Evolutionary conservation across 1,139 yeast genomes (phyloP).

Genomic region (Pichia sp.): DNA sequence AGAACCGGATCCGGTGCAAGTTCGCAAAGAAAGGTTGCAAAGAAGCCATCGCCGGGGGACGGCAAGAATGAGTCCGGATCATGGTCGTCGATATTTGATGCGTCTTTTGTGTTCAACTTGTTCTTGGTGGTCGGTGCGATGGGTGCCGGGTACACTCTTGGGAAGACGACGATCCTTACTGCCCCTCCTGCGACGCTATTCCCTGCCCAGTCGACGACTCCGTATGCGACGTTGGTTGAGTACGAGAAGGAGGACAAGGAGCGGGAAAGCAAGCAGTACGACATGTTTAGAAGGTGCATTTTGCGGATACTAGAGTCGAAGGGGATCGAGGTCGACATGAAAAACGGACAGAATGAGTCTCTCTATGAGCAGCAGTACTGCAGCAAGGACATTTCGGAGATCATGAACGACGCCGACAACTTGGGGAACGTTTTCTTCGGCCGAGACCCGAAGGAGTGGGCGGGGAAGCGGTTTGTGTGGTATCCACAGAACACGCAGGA

Average conservation of each 20-base stretch:
- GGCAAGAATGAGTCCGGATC: constrained; percentile 13
- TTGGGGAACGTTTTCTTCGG: constrained; percentile 39
- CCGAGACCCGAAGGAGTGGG: constrained; percentile 31
- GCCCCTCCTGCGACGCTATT: constrained; percentile 29
- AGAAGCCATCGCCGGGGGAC: neutral
- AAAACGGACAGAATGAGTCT: constrained; percentile 23
- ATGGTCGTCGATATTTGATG: constrained; percentile 22
- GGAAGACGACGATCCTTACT: constrained; percentile 24
- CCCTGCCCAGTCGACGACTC: constrained; percentile 26
- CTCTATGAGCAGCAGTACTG: constrained; percentile 20
- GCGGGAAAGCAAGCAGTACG: constrained; percentile 18
- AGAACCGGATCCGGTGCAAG: constrained; percentile 12
- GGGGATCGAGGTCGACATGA: constrained; percentile 24
- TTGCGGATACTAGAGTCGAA: constrained; percentile 23
- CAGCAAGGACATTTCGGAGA: constrained; percentile 32
- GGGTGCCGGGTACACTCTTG: constrained; percentile 32
- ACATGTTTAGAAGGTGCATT: constrained; percentile 26
- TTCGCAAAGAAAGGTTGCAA: constrained; percentile 9
- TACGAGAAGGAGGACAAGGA: constrained; percentile 18
- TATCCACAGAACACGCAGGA: constrained; percentile 25
- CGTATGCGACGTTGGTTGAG: constrained; percentile 26
- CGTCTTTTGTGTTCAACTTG: constrained; percentile 30
- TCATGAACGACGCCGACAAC: constrained; percentile 38
- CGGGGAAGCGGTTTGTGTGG: constrained; percentile 18
- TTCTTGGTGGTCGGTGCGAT: constrained; percentile 29